Evolutionary conservation across 108 stramenopile species (phyloP).

Genomic region (Aurantiochytrium sp.): DNA sequence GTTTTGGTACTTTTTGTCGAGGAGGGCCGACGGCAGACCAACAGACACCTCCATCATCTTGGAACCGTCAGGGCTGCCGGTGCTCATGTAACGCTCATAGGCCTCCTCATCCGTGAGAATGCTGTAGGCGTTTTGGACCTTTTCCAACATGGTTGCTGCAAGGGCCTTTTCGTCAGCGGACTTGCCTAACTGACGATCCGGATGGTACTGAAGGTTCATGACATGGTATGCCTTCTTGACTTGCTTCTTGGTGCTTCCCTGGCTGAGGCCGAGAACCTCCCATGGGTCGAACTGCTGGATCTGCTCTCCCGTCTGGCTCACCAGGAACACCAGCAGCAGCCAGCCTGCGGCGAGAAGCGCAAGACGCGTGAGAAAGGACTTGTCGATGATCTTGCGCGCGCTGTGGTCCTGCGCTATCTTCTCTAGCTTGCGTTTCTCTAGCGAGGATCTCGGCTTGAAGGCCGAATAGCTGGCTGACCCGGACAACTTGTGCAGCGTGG

Average conservation of each 20-base stretch:
- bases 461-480: neutral
- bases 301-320: neutral
- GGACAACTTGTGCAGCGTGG: neutral
- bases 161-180: constrained; percentile 12
- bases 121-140: constrained; percentile 22
- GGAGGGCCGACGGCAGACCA: constrained; percentile 9
- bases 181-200: constrained; percentile 21
- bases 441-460: neutral
- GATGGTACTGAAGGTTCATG: constrained; percentile 17
- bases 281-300: constrained; percentile 24
- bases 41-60: constrained; percentile 26
- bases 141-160: constrained; percentile 15
- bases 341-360: constrained; percentile 1
- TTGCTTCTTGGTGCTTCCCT: neutral
- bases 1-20: constrained; percentile 23
- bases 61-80: constrained; percentile 30
- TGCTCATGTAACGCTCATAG: constrained; percentile 14
- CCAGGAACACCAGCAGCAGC: constrained; percentile 16
- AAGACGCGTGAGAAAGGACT: neutral
- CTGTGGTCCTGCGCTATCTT: neutral
- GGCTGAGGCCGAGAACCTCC: constrained; percentile 18
- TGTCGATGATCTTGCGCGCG: neutral
- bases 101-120: constrained; percentile 24
- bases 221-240: constrained; percentile 27
- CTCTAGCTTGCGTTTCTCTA: neutral